Evolutionary conservation across 805 yeast species (phyloP), one percentile per base, ranked within the genome.

Genomic region (Sporopachydermia quercuum): DNA sequence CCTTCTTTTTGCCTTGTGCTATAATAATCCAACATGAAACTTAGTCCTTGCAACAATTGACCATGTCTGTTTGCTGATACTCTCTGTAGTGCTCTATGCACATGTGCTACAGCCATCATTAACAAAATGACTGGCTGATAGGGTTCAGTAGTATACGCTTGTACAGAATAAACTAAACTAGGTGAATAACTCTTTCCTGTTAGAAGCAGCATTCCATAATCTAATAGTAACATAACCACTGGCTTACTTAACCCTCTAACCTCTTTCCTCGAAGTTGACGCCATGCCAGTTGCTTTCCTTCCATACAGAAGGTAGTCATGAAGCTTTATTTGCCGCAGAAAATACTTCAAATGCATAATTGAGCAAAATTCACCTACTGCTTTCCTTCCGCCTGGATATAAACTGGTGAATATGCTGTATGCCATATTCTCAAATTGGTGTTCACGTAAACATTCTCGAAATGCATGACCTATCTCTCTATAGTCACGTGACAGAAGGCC

Each of bases 81-180:
- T 45, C 98, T 67, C 57, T 91, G 97, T 76, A 87, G 78, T 0
- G 96, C 81, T 35, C 97, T 68, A 49, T 89, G 96, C 16, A 87
- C 62, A 57, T 86, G 87, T 0, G 87, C 76, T 34, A 91, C 56
- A 0, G 91, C 96, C 36, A 82, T 63, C 30, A 80, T 58, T 18
- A 91, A 63, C 44, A 84, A 69, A 2, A 91, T 63, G 63, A 85
- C 71, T 1, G 96, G 94, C 46, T 89, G 95, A 35, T 73, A 60
- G 36, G 78, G 77, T 41, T 72, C 72, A 16, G 73, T 68, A 39
- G 69, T 69, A 53, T 81, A 80, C 3, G 85, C 76, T 42, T 87
- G 71, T 37, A 75, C 68, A 42, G 82, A 64, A 54, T 89, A 87
- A 16, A 79, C 82, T 42, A 89, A 62, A 2, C 94, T 76, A 2